phyloP scores from a whole-genome alignment of 148 eudicot species.

The Selenicereus undatus region DNA sequence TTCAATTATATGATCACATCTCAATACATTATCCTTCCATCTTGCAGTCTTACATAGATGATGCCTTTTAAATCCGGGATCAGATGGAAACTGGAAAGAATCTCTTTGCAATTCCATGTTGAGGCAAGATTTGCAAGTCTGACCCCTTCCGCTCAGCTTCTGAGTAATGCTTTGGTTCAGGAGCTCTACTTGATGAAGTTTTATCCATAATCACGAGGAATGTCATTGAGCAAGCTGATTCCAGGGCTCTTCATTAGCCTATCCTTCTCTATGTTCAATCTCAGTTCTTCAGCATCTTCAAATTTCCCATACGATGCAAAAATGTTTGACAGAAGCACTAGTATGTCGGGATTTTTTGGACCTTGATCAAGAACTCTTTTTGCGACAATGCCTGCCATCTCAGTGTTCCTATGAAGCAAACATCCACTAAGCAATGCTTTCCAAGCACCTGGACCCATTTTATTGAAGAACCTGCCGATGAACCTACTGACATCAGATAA shows the following conservation, averaged over 20 bases:
- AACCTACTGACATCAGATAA: constrained; percentile 12
- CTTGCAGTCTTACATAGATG: too few relatives aligned
- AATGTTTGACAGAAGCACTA: constrained; percentile 12
- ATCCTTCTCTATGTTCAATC: not conserved
- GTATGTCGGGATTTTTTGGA: not conserved
- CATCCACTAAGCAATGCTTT: constrained; percentile 26
- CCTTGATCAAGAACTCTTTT: constrained; percentile 8
- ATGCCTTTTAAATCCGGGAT: too few relatives aligned
- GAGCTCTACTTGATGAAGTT: not conserved
- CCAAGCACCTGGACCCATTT: constrained; percentile 22
- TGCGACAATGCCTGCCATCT: constrained; percentile 10
- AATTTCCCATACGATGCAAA: constrained; percentile 6
- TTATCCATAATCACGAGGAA: not conserved
- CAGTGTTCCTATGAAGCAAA: constrained; percentile 18
- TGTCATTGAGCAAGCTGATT: constrained; percentile 6
- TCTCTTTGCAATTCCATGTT: too few relatives aligned
- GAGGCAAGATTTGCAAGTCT: too few relatives aligned
- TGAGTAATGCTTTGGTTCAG: too few relatives aligned
- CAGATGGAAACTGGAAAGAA: too few relatives aligned
- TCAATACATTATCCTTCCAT: too few relatives aligned
- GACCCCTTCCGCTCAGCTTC: too few relatives aligned
- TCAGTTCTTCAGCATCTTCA: constrained; percentile 9
- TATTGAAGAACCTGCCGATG: not conserved
- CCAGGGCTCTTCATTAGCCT: constrained; percentile 2
- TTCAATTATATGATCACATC: too few relatives aligned